Conservation (phyloP, 495 filamentous ascomycete genomes). For the Lasiosphaeria miniovina region DNA sequence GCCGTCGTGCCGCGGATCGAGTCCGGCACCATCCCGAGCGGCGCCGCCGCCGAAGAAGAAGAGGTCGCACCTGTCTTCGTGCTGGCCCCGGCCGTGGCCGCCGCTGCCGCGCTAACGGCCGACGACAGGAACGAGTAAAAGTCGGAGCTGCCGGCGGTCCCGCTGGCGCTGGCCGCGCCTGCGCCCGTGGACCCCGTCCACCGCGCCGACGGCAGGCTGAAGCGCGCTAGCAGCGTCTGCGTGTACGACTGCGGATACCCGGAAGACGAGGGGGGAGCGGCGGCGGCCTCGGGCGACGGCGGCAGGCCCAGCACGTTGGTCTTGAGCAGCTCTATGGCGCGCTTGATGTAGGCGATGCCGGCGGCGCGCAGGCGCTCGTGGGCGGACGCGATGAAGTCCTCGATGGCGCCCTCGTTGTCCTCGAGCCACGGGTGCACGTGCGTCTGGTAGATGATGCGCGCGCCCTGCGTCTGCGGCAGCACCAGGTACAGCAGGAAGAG, state of each 20-base stretch:
- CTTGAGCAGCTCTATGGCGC: slow-evolving; percentile 69
- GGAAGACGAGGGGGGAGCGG: slow-evolving; percentile 32
- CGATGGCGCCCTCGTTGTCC: slow-evolving; percentile 85
- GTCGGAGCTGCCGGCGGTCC: slow-evolving; percentile 46
- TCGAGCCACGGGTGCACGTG: slow-evolving; percentile 86
- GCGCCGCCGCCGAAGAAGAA: slow-evolving; percentile 14
- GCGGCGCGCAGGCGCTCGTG: slow-evolving; percentile 78
- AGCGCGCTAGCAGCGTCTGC: slow-evolving; percentile 76
- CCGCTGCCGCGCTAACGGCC: slow-evolving; percentile 51
- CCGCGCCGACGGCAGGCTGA: slow-evolving; percentile 68
- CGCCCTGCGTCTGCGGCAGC: slow-evolving; percentile 93
- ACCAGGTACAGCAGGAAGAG: slow-evolving; percentile 90
- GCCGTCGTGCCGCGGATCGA: slow-evolving; percentile 59
- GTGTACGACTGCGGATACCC: slow-evolving; percentile 61
- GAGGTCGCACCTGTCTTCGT: background rate
- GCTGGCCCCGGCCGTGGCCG: slow-evolving; percentile 23
- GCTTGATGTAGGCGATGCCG: slow-evolving; percentile 78
- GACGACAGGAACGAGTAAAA: slow-evolving; percentile 75
- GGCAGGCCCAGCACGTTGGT: slow-evolving; percentile 70
- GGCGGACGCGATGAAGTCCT: slow-evolving; percentile 76
- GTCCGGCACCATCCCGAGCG: slow-evolving; percentile 61
- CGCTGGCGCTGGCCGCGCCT: slow-evolving; percentile 18
- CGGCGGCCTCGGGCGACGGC: slow-evolving; percentile 44
- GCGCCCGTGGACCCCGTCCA: slow-evolving; percentile 18
- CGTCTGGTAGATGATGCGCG: slow-evolving; percentile 74